Evolutionary conservation across 306 rosid species (phyloP), one percentile per base, ranked within the genome.

Genomic region (Prunus mongolica): DNA sequence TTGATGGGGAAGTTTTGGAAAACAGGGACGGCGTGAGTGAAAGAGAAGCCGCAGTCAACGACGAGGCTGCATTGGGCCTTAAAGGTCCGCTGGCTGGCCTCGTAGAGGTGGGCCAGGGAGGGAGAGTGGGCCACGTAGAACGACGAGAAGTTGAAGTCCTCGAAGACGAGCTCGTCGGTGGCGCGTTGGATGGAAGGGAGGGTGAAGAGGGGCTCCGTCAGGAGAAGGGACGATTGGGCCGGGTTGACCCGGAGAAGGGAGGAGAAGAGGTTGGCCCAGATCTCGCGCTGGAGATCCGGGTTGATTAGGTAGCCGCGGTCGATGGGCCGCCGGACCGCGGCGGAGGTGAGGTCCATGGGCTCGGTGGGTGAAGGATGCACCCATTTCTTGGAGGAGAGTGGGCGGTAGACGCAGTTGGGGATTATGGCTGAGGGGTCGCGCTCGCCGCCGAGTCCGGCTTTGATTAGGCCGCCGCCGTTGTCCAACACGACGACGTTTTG

Each of bases 391-490:
- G 96, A 82, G 74, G 97, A 76, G 3, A 84, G 84, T 0, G 94
- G 85, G 6, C 89, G 87, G 89, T 83, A 84, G 72, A 91, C 91
- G 77, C 98, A 91, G 77, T 94, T 94, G 4, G 97, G 94, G 78
- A 94, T 71, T 11, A 91, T 56, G 73, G 81, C 73, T 22, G 91
- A 41, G 1, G 97, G 98, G 78, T 94, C 91, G 13, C 84, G 82
- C 60, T 91, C 96, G 82, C 96, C 98, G 71, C 89, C 97, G 24
- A 84, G 41, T 0, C 98, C 98, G 38, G 91, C 98, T 70, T 94
- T 94, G 14, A 94, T 88, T 13, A 90, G 83, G 30, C 98, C 98
- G 13, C 98, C 98, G 74, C 97, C 98, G 83, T 91, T 94, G 91
- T 94, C 98, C 0, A 94, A 81, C 10, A 91, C 96, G 73, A 94